These are phyloP conservation scores for Porodaedalea pini DNA, from an alignment of 1,284 basidiomycete species.

Conservation along the genomic window DNA sequence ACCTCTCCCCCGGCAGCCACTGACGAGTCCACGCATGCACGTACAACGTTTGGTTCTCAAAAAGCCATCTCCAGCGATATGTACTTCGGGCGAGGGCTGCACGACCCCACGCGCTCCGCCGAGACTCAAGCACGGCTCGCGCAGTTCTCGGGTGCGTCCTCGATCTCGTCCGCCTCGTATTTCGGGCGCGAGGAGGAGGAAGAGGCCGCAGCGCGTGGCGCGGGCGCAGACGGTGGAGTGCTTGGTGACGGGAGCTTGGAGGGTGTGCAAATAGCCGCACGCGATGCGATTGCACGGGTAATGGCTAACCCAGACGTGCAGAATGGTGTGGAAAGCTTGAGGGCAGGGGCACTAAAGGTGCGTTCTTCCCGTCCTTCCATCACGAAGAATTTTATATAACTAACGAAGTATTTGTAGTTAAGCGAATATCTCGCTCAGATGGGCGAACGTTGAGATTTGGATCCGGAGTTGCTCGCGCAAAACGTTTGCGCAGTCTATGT, in stretches of 20 bases:
- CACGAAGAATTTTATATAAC: background rate
- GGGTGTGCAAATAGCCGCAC: slow-evolving; percentile 66
- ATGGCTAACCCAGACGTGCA: slow-evolving; percentile 90
- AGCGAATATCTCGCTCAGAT: slow-evolving; percentile 78
- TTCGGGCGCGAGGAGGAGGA: slow-evolving; percentile 92
- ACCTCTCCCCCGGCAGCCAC: slow-evolving; percentile 29
- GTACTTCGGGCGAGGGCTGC: slow-evolving; percentile 90
- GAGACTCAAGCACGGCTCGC: slow-evolving; percentile 85
- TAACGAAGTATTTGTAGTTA: slow-evolving; percentile 40
- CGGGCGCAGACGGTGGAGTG: slow-evolving; percentile 46
- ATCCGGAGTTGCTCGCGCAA: background rate
- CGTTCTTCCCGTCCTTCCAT: slow-evolving; percentile 29
- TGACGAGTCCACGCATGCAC: slow-evolving; percentile 76
- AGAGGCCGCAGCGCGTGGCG: slow-evolving; percentile 39
- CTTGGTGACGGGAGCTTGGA: slow-evolving; percentile 71
- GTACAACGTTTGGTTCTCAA: slow-evolving; percentile 88
- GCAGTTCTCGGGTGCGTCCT: slow-evolving; percentile 87
- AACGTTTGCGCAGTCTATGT: background rate
- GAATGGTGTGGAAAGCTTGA: slow-evolving; percentile 79
- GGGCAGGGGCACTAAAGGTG: slow-evolving; percentile 84
- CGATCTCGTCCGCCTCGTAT: slow-evolving; percentile 94
- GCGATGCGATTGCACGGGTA: slow-evolving; percentile 75
- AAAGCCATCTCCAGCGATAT: slow-evolving; percentile 97
- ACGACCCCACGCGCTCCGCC: slow-evolving; percentile 69
- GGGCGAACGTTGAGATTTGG: slow-evolving; percentile 48